Percentiles rank a stretch among this genome's conserved stretches.
Conservation (phyloP, 495 filamentous ascomycete genomes). For the Pseudevernia furfuracea region DNA sequence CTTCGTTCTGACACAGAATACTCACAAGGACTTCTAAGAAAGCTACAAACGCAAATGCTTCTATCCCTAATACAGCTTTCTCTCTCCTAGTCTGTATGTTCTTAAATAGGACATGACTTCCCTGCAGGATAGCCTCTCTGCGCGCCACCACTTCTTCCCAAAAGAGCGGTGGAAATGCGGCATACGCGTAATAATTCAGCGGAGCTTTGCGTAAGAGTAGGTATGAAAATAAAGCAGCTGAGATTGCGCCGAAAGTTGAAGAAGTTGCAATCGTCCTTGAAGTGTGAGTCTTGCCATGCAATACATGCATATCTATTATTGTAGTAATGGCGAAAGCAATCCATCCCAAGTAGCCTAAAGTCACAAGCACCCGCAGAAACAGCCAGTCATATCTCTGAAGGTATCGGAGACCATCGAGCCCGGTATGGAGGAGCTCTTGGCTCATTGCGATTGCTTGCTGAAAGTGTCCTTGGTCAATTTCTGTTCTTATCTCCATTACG, state of each 20-base stretch:
- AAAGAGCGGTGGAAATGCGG: constrained; percentile 83
- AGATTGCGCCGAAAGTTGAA: constrained; percentile 64
- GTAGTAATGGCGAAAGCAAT: constrained; percentile 91
- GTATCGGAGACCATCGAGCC: constrained; percentile 81
- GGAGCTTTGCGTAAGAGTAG: constrained; percentile 74
- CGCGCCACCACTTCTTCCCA: constrained; percentile 94
- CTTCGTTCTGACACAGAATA: no score
- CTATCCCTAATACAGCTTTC: constrained; percentile 49
- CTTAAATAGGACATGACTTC: constrained; percentile 59
- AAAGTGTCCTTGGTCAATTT: constrained; percentile 59
- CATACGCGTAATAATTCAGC: constrained; percentile 85
- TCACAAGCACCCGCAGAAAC: constrained; percentile 89
- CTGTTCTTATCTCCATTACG: constrained; percentile 54
- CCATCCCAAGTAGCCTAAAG: constrained; percentile 92
- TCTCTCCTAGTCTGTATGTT: constrained; percentile 53
- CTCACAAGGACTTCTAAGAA: constrained; percentile 78
- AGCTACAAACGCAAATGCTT: constrained; percentile 56
- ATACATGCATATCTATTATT: constrained; percentile 81
- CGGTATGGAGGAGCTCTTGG: constrained; percentile 64
- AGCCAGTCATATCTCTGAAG: constrained; percentile 97
- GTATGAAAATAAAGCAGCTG: constrained; percentile 67
- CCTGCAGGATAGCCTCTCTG: constrained; percentile 58
- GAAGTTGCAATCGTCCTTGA: constrained; percentile 54
- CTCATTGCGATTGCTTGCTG: constrained; percentile 70
- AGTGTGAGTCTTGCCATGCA: constrained; percentile 62